Conservation (phyloP, 1,284 basidiomycete species). For the Fomitopsis betulina region DNA sequence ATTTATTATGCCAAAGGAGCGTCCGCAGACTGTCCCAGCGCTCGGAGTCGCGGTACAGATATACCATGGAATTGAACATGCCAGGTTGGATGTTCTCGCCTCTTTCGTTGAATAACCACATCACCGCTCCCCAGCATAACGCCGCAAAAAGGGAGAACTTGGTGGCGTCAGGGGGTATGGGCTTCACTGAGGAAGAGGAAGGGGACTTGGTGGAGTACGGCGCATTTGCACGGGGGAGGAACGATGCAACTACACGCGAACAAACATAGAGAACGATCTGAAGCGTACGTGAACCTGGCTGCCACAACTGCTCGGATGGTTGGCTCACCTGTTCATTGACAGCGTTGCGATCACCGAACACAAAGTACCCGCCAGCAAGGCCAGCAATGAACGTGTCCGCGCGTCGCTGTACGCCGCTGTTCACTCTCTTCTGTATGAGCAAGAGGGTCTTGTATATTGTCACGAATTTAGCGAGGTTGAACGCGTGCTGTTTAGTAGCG, state of each 20-base stretch:
- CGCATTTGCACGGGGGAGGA: conserved; percentile 70
- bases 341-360: conserved; percentile 94
- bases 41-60: conserved; percentile 80
- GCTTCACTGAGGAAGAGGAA: conserved; percentile 44
- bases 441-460: conserved; percentile 88
- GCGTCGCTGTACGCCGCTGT: conserved; percentile 77
- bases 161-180: conserved; percentile 75
- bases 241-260: conserved; percentile 83
- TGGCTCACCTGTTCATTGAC: conserved; percentile 91
- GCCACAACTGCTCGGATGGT: neutral
- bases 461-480: conserved; percentile 92
- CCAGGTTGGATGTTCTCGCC: conserved; percentile 90
- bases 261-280: conserved; percentile 97
- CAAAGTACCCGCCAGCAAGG: conserved; percentile 85
- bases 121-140: conserved; percentile 91
- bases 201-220: conserved; percentile 38
- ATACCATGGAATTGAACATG: conserved; percentile 84
- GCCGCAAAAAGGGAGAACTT: conserved; percentile 91
- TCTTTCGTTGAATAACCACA: conserved; percentile 91
- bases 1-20: conserved; percentile 78
- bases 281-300: neutral
- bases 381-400: conserved; percentile 93
- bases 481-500: conserved; percentile 86
- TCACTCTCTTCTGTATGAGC: conserved; percentile 75
- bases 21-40: conserved; percentile 68